phyloP scores from a whole-genome alignment of 2,329 filamentous ascomycete genomes.

The Fusarium sp. region DNA sequence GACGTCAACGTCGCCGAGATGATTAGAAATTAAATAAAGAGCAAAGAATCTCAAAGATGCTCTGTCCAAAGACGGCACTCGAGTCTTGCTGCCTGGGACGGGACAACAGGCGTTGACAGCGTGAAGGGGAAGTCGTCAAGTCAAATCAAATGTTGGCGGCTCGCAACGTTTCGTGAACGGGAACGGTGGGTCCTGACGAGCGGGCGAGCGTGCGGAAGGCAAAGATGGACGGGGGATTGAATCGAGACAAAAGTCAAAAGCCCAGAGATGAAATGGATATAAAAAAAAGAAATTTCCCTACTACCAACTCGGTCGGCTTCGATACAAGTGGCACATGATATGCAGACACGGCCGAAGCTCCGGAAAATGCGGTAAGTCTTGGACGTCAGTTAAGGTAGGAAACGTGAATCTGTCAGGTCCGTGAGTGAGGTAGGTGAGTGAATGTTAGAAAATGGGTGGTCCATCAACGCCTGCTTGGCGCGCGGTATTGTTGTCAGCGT shows the following conservation, averaged over 20 bases:
- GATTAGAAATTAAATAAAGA: conserved; percentile 42
- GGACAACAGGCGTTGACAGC: conserved; percentile 18
- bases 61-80: conserved; percentile 5
- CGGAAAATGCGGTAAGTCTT: conserved; percentile 20
- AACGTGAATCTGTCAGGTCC: conserved; percentile 19
- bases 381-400: conserved; percentile 19
- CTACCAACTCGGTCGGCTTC: conserved; percentile 41
- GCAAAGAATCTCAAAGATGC: conserved; percentile 8
- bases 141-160: conserved; percentile 32
- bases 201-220: conserved; percentile 19
- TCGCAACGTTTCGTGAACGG: conserved; percentile 43
- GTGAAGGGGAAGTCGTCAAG: conserved; percentile 33
- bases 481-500: conserved; percentile 40
- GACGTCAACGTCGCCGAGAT: conserved; percentile 27
- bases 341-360: conserved; percentile 34
- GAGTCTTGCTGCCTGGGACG: conserved; percentile 12
- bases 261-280: conserved; percentile 8
- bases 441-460: conserved; percentile 30
- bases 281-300: conserved; percentile 28
- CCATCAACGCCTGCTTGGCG: conserved; percentile 34
- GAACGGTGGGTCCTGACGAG: conserved; percentile 40
- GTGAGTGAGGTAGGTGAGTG: conserved; percentile 34
- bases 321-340: conserved; percentile 41
- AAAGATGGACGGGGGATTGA: conserved; percentile 15
- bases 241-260: conserved; percentile 9